Evolutionary conservation across 1,284 basidiomycete genomes (phyloP).

Genomic region (Laetiporus sulphureus): DNA sequence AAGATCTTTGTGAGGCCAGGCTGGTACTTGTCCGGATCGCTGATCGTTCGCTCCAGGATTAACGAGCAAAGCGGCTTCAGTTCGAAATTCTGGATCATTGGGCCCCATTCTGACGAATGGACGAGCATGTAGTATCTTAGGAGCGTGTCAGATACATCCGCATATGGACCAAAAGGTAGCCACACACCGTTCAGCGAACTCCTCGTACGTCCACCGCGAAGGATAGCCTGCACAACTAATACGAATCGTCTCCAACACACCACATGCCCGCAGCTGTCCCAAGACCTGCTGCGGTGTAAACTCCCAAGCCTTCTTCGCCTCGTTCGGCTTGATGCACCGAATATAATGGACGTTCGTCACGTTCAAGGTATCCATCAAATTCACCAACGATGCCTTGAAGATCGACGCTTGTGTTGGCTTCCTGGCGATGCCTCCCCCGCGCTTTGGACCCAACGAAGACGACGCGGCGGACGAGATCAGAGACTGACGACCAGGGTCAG

Average conservation of each 20-base stretch:
- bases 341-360: conserved; percentile 99
- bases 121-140: conserved; percentile 95
- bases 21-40: conserved; percentile 95
- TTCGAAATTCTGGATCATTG: conserved; percentile 76
- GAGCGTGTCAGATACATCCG: background rate
- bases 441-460: conserved; percentile 40
- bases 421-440: conserved; percentile 62
- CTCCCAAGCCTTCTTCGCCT: conserved; percentile 94
- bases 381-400: conserved; percentile 94
- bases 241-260: conserved; percentile 98
- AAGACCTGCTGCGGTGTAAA: conserved; percentile 95
- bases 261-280: conserved; percentile 93
- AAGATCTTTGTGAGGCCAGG: conserved; percentile 97
- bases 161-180: background rate
- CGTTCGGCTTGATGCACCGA: conserved; percentile 99
- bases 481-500: conserved; percentile 76
- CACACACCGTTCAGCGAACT: conserved; percentile 93
- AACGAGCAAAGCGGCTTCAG: conserved; percentile 78
- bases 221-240: conserved; percentile 99
- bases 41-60: conserved; percentile 84
- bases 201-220: conserved; percentile 97
- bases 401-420: conserved; percentile 98
- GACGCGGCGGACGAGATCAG: conserved; percentile 47
- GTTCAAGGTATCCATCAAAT: conserved; percentile 95
- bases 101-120: conserved; percentile 79